A percentile compares a stretch with the other conserved stretches of the same genome.
Conservation (phyloP, 2,329 filamentous ascomycete species). For the Hypoxylon sp. region DNA sequence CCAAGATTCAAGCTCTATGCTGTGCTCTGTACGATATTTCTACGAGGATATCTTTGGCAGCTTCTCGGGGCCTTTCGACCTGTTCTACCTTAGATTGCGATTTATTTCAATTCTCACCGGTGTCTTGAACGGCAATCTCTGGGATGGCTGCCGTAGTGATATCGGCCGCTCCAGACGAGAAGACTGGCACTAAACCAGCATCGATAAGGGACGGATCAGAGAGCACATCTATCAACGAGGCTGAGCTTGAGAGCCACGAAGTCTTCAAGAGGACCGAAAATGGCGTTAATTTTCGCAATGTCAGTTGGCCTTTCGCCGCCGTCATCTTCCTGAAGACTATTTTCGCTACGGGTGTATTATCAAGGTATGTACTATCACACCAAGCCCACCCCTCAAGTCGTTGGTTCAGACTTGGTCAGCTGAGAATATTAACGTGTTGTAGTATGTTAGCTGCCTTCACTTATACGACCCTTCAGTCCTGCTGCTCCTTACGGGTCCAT, state of each 20-base stretch:
- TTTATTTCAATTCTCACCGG: not conserved
- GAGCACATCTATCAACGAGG: constrained; percentile 28
- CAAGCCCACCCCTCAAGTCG: not conserved
- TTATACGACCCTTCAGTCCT: not conserved
- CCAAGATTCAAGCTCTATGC: not conserved
- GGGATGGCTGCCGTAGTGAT: constrained; percentile 26
- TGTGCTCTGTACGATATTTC: not conserved
- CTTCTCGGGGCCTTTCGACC: not conserved
- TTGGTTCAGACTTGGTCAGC: not conserved
- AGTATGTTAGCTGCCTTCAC: constrained; percentile 16
- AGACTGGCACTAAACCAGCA: constrained; percentile 17
- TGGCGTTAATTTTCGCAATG: constrained; percentile 67
- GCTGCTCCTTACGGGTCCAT: not conserved
- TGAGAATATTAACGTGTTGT: constrained; percentile 12
- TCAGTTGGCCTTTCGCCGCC: constrained; percentile 66
- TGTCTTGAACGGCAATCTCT: not conserved
- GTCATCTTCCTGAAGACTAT: constrained; percentile 67
- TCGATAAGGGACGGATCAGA: not conserved
- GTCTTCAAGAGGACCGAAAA: constrained; percentile 65
- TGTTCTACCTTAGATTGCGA: not conserved
- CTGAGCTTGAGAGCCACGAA: constrained; percentile 55
- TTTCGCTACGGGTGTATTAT: constrained; percentile 49
- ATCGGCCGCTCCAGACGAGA: constrained; percentile 25
- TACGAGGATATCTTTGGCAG: not conserved
- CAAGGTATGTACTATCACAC: constrained; percentile 10